These are phyloP conservation scores for Neospora caninum DNA, from an alignment of 169 alveolate species.

Conservation along the genomic window DNA sequence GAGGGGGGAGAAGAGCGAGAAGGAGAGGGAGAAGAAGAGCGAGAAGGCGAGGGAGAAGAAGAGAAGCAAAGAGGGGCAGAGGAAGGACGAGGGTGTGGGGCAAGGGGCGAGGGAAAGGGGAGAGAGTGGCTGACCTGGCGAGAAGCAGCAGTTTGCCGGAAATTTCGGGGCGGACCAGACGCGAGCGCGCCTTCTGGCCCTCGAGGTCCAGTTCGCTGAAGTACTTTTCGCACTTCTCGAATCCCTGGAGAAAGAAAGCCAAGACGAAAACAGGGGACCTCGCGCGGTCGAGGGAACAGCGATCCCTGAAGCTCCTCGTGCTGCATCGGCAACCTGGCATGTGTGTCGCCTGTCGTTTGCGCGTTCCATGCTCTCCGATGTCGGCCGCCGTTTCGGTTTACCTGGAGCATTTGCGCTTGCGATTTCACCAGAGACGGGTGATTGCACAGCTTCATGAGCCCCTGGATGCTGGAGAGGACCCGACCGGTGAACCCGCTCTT, in stretches of 20 bases:
- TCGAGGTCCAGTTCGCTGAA: conserved; percentile 66
- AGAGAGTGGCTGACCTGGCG: conserved; percentile 35
- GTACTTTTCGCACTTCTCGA: conserved; percentile 58
- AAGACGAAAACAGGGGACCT: not conserved
- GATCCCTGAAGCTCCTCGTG: too few relatives aligned
- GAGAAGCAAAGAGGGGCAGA: not conserved
- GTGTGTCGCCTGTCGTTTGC: too few relatives aligned
- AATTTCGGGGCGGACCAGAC: conserved; percentile 65
- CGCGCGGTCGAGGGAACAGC: too few relatives aligned
- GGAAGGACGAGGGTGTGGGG: not conserved
- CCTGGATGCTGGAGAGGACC: conserved; percentile 81
- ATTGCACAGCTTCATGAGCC: conserved; percentile 87
- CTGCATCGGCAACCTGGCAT: too few relatives aligned
- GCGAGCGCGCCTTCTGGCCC: conserved; percentile 62
- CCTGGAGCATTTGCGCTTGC: conserved; percentile 53
- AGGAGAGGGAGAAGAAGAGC: not conserved
- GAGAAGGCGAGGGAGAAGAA: not conserved
- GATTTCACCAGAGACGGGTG: conserved; percentile 81
- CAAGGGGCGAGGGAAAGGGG: not conserved
- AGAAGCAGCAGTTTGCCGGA: conserved; percentile 71
- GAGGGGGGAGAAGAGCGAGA: not conserved
- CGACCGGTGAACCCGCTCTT: conserved; percentile 71
- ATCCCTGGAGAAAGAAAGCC: conserved; percentile 57
- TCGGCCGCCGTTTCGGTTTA: too few relatives aligned
- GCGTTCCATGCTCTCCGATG: too few relatives aligned